Base-by-base conservation (phyloP, 2,329 filamentous ascomycete genomes). In the Arthrobotrys megalospora region DNA sequence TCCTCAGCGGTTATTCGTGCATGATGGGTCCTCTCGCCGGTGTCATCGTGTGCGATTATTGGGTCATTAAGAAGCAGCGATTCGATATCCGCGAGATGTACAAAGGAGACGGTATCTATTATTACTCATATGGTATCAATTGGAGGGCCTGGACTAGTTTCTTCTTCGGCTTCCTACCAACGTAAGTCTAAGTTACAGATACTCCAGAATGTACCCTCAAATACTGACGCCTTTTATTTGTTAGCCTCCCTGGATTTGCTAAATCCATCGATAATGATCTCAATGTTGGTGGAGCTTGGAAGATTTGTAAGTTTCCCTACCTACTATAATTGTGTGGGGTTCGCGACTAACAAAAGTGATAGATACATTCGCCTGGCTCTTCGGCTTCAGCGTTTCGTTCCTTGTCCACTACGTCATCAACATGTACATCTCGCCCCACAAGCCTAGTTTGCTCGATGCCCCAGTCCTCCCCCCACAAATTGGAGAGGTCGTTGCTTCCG, bases 71-170 rank as follows among this genome's bases (percentile, higher is more conserved):
- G 76, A 81, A 82, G 45, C 80, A 82, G 38, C 82, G 83, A 34
- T 82, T 85, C 75, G 85, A 87, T 77, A 83, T 86, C 34, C 85
- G 84, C 0, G 85, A 84, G 11, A 81, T 87, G 41, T 87, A 87
- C 81, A 81, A 85, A 53, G 85, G 84, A 6, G 79, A 83, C 28
- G 85, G 85, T 62, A 84, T 84, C 65, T 86, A 86, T 79, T 82
- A 83, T 52, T 86, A 83, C 80, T 77, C 79, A 1, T 52, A 82
- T 12, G 84, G 85, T 12, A 72, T 81, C 52, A 85, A 85, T 78
- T 84, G 83, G 82, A 81, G 83, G 52, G 82, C 84, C 0, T 81
- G 82, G 3, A 52, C 79, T 5, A 81, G 83, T 50, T 84, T 82
- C 45, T 79, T 83, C 14, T 70, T 84, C 60, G 82, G 81, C 19